Conservation (phyloP, 2,329 filamentous ascomycete species). For the Hypoxylon sp. region DNA sequence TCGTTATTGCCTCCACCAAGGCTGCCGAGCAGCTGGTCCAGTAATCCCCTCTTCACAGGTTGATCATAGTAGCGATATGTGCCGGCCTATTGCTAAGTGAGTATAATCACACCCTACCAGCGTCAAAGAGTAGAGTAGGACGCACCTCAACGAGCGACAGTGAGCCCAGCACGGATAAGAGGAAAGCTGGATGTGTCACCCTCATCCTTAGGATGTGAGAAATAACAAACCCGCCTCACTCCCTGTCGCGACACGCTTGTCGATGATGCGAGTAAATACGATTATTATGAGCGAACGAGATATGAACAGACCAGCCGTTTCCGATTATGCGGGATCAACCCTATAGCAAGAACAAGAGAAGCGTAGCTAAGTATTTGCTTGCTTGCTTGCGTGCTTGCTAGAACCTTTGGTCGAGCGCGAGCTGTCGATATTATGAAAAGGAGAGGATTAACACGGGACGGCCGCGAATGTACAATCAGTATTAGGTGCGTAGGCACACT, state of each 20-base stretch:
- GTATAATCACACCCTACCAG: constrained; percentile 10
- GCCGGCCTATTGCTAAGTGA: constrained; percentile 38
- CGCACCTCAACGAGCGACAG: constrained; percentile 46
- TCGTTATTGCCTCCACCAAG: constrained; percentile 15
- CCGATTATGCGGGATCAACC: constrained; percentile 44
- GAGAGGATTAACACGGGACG: constrained; percentile 36
- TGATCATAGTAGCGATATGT: constrained; percentile 41
- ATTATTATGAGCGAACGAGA: constrained; percentile 13
- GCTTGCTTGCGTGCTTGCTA: background rate
- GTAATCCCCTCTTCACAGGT: constrained; percentile 45
- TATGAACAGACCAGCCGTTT: constrained; percentile 50
- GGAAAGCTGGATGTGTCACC: constrained; percentile 30
- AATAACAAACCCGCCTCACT: constrained; percentile 27
- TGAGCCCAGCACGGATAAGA: constrained; percentile 42
- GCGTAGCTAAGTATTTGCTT: constrained; percentile 22
- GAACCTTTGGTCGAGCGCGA: background rate
- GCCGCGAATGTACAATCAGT: constrained; percentile 34
- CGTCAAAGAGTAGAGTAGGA: constrained; percentile 6
- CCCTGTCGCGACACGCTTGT: constrained; percentile 21
- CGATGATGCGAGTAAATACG: constrained; percentile 20
- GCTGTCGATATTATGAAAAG: constrained; percentile 38
- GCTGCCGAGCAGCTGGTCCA: constrained; percentile 44
- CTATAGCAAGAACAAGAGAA: constrained; percentile 26
- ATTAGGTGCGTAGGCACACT: constrained; percentile 38
- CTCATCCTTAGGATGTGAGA: constrained; percentile 41